Base-by-base conservation (phyloP, 306 rosid species). In the Castanea mollissima region DNA sequence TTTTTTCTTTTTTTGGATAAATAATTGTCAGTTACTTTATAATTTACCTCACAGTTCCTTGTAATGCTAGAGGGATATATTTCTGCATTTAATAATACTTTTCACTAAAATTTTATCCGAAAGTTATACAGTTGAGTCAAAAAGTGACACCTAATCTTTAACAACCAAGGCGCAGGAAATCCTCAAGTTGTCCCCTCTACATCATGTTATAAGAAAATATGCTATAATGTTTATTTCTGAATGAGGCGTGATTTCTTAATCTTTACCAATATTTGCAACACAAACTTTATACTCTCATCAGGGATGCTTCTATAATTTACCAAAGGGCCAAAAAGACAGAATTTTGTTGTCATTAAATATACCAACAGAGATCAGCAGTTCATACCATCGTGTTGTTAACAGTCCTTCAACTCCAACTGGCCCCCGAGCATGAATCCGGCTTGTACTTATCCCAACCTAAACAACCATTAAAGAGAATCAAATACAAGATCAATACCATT, bases 351-450 rank as follows among this genome's bases (percentile, higher is more conserved):
- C 71, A 46, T 81, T 52, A 46, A 63, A 27, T 29, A 69, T 59
- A 76, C 67, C 23, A 63, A 76, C 51, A 58, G 27, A 63, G 79
- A 25, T 31, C 75, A n/a, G 62, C 15, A 55, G 83, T 29, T 56
- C 86, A 21, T 93, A 95, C 99, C 99, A 95, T 90, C 93, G 79
- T 34, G 97, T 95, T 49, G 99, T 95, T 84, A 95, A 81, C 76
- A 95, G 79, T 83, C 99, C 99, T 81, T 93, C 99, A 49, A 95
- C 98, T 91, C 99, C 99, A 15, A 95, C 99, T 0, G 99, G 99
- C 76, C 99, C 99, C 38, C 98, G 92, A 44, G 99, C 98, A 76
- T 95, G 99, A 84, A 95, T 93, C 63, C 99, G 86, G 86, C 99
- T 88, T 73, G 99, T 95, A 88, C 99, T 95, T 82, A 91, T 90